A percentile compares a stretch with the other conserved stretches of the same genome.
Evolutionary conservation across 306 rosid species (phyloP).

Genomic region (Quercus bicolor): DNA sequence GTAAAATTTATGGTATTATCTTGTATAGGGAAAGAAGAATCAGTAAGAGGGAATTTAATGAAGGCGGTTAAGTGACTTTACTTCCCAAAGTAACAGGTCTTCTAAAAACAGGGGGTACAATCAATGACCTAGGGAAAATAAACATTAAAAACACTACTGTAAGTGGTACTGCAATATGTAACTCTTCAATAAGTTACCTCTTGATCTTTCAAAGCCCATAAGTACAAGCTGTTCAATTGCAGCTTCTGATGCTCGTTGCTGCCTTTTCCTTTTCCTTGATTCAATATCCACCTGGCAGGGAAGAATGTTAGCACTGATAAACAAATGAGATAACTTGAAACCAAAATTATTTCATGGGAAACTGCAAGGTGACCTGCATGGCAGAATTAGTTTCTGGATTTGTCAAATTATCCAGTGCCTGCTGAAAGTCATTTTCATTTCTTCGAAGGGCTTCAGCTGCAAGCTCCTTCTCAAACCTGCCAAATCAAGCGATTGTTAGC

Average conservation of each 20-base stretch:
- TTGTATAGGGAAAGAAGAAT: background rate
- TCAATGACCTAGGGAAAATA: background rate
- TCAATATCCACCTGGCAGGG: conserved; percentile 56
- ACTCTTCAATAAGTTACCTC: conserved; percentile 39
- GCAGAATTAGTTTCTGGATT: conserved; percentile 71
- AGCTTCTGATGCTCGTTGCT: conserved; percentile 37
- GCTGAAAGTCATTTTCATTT: conserved; percentile 75
- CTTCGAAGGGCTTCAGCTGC: conserved; percentile 90
- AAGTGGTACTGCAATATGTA: background rate
- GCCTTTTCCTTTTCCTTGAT: conserved; percentile 66
- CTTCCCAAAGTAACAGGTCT: background rate
- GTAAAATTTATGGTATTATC: background rate
- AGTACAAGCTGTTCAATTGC: conserved; percentile 46
- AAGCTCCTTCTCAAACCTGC: conserved; percentile 72
- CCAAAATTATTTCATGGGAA: background rate
- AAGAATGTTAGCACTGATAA: conserved; percentile 12
- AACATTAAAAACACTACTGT: background rate
- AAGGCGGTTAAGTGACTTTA: background rate
- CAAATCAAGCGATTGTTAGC: conserved; percentile 17
- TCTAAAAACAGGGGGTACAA: background rate
- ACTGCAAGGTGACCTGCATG: conserved; percentile 49
- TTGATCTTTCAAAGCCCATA: conserved; percentile 84
- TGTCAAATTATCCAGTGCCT: conserved; percentile 84
- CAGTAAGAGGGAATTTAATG: background rate
- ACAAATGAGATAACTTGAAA: background rate